Evolutionary conservation across 306 rosid species (phyloP), one percentile per base, ranked within the genome.

Genomic region (Cicer cuneatum): DNA sequence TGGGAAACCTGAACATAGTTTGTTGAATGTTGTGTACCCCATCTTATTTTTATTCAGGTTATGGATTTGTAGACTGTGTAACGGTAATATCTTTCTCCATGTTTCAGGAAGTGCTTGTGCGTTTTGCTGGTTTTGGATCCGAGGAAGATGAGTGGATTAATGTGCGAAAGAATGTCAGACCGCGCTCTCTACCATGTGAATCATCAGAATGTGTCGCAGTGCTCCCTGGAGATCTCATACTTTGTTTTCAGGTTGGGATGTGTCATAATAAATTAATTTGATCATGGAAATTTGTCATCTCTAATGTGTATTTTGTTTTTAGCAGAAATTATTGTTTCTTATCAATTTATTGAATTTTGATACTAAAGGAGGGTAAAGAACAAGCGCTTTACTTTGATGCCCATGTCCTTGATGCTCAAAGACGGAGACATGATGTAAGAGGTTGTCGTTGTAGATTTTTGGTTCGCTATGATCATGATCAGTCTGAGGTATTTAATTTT

Each of bases 401-500:
- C 69, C 97, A 90, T 76, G 99, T 95, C 66, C 98, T 95, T 56
- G 98, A 95, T 81, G 94, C 99, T 68, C 99, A 95, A 84, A 89
- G 99, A 71, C 87, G 99, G 53, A 86, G 99, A 70, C 99, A 95
- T 79, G 99, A 95, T 84, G 96, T 95, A 57, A 85, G 99, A 84
- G 99, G 99, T 37, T 95, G 99, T 75, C 98, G 99, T n/a, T 95
- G 99, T 88, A 88, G 99, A 85, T 95, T 95, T 88, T 78, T 95
- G 80, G 99, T 95, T 73, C 98, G 98, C 39, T 95, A 95, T 73
- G 97, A 81, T 82, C 99, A 95, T 52, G 99, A 95, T 84, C 96
- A 87, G 66, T 90, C 98, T 5, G 99, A 95, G 99, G 99, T 95
- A 89, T 63, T 58, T 65, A 73, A 73, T 40, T 69, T 60, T 78